phyloP scores from a whole-genome alignment of 1,284 basidiomycete genomes.

The Trichosporon ovoides region DNA sequence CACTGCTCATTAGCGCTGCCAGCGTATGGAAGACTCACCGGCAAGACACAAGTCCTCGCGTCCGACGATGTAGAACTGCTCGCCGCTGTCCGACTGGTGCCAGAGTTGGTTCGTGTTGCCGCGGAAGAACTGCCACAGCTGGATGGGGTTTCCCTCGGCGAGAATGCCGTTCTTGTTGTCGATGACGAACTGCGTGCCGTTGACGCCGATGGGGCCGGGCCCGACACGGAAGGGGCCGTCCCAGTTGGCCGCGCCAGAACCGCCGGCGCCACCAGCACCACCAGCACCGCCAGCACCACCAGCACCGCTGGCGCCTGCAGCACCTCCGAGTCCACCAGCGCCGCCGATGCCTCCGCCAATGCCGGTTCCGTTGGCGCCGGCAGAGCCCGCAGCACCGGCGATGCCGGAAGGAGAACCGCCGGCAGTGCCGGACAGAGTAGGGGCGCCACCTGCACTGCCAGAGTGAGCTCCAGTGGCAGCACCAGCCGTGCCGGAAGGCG shows the following conservation, averaged over 20 bases:
- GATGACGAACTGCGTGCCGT: slow-evolving; percentile 2
- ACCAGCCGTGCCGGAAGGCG: too few relatives aligned
- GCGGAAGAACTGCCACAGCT: slow-evolving; percentile 2
- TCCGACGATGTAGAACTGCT: slow-evolving; percentile 1
- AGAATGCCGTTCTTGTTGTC: slow-evolving; percentile 1
- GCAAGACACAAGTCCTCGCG: neutral
- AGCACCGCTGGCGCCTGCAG: neutral
- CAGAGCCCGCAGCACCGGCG: too few relatives aligned
- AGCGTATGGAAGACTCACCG: neutral
- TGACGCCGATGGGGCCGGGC: neutral
- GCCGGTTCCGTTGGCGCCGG: neutral
- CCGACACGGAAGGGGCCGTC: neutral
- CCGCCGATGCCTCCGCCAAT: neutral
- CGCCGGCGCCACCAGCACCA: neutral
- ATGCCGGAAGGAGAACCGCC: too few relatives aligned
- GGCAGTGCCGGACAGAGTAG: neutral
- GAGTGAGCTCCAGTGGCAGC: neutral
- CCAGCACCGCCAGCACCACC: neutral
- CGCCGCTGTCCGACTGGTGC: neutral
- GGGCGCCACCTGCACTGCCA: too few relatives aligned
- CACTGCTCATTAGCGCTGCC: too few relatives aligned
- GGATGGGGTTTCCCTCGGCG: neutral
- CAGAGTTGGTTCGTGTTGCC: neutral
- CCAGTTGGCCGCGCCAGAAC: neutral
- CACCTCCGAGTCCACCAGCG: neutral